phyloP scores from a whole-genome alignment of 306 rosid genomes.

The Dryas octopetala region DNA sequence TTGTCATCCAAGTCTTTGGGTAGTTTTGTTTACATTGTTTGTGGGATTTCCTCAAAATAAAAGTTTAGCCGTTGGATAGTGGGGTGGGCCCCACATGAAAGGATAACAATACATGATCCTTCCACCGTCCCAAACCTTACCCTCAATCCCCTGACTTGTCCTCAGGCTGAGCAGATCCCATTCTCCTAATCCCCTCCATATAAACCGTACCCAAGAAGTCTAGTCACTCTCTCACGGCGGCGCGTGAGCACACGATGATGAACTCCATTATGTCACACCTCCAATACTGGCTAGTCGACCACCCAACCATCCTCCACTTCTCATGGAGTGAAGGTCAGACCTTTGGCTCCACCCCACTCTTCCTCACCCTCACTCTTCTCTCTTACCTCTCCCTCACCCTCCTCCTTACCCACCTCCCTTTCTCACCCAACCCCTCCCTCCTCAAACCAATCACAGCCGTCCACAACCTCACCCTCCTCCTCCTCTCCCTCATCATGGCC shows the following conservation, averaged over 20 bases:
- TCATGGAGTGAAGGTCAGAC: constrained; percentile 54
- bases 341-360: constrained; percentile 42
- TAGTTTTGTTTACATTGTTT: too few species aligned
- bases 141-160: too few species aligned
- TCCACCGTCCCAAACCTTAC: background rate
- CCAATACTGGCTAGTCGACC: constrained; percentile 47
- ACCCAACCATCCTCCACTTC: constrained; percentile 55
- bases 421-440: constrained; percentile 25
- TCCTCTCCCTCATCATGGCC: constrained; percentile 67
- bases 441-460: constrained; percentile 53
- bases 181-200: background rate
- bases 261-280: constrained; percentile 1
- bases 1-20: too few species aligned
- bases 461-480: constrained; percentile 63
- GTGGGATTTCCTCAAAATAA: too few species aligned
- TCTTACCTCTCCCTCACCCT: constrained; percentile 44
- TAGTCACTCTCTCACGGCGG: background rate
- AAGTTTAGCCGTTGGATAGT: too few species aligned
- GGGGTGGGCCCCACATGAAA: too few species aligned
- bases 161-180: background rate
- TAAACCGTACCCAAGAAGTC: background rate
- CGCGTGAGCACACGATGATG: background rate
- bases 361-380: constrained; percentile 37
- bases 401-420: constrained; percentile 14
- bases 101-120: background rate